phyloP scores from a whole-genome alignment of 192 early-diverging fungal species.

The Diversispora epigaea region DNA sequence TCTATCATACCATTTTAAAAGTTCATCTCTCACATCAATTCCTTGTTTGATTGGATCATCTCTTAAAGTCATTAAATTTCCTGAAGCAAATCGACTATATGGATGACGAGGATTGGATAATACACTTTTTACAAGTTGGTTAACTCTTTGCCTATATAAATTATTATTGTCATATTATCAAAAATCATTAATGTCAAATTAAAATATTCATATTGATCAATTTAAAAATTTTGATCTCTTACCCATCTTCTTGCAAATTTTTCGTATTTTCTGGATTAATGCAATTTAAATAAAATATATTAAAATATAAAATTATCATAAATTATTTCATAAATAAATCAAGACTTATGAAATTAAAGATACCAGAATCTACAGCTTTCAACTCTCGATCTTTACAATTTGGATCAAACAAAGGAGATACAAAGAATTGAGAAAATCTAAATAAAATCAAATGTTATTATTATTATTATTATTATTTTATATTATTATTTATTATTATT shows the following conservation, averaged over 20 bases:
- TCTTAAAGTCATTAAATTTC: slow-evolving; percentile 77
- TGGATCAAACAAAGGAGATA: slow-evolving; percentile 77
- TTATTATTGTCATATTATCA: no score
- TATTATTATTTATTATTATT: neutral
- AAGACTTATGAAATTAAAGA: neutral
- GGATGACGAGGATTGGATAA: slow-evolving; percentile 72
- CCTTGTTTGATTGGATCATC: slow-evolving; percentile 59
- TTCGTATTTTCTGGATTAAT: slow-evolving; percentile 74
- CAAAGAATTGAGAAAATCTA: slow-evolving; percentile 84
- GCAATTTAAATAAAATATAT: neutral
- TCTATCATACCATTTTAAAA: slow-evolving; percentile 78
- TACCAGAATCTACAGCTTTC: slow-evolving; percentile 82
- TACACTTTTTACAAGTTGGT: slow-evolving; percentile 48
- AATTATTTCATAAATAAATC: neutral
- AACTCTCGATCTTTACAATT: slow-evolving; percentile 88
- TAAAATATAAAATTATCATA: neutral
- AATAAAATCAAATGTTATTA: neutral
- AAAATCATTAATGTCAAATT: no score
- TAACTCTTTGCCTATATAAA: no score
- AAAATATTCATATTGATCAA: no score
- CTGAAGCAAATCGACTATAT: slow-evolving; percentile 82
- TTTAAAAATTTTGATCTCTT: no score
- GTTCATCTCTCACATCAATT: slow-evolving; percentile 72
- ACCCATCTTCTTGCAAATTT: slow-evolving; percentile 75
- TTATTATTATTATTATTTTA: neutral